These are phyloP conservation scores for Physcomitrium patens DNA, from an alignment of 225 moss, liverwort and hornwort genomes.

Conservation along the genomic window DNA sequence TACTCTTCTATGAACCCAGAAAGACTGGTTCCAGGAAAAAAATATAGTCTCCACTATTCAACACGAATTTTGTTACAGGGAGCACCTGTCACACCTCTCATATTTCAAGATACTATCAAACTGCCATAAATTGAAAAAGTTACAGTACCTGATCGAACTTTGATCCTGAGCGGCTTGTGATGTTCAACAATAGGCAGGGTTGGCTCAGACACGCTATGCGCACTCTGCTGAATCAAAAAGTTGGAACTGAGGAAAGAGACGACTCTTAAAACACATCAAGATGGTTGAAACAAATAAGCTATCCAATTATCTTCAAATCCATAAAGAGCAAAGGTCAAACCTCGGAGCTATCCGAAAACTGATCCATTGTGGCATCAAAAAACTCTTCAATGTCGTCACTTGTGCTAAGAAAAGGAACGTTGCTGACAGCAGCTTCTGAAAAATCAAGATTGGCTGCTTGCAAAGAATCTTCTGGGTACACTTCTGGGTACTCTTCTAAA, in stretches of 20 bases:
- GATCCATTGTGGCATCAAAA: constrained; percentile 72
- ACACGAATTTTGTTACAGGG: not conserved
- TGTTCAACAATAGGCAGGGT: constrained; percentile 35
- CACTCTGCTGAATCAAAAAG: constrained; percentile 38
- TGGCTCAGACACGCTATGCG: constrained; percentile 46
- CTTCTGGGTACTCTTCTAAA: constrained; percentile 63
- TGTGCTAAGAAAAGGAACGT: constrained; percentile 58
- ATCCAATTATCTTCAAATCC: not conserved
- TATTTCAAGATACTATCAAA: not conserved
- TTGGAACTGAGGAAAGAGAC: constrained; percentile 1
- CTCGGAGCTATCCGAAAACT: constrained; percentile 72
- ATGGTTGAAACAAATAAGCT: not conserved
- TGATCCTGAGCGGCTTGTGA: constrained; percentile 31
- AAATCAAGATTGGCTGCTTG: constrained; percentile 36
- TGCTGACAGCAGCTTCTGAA: constrained; percentile 37
- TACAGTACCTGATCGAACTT: constrained; percentile 43
- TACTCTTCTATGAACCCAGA: constrained; percentile 15
- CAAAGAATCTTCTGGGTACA: constrained; percentile 49
- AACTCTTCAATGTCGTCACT: constrained; percentile 67
- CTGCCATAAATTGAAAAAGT: constrained; percentile 20
- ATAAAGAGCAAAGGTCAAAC: constrained; percentile 25
- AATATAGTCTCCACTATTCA: not conserved
- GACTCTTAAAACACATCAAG: not conserved
- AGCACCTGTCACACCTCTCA: constrained; percentile 5
- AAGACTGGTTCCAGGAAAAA: not conserved